Base-by-base conservation (phyloP, 148 eudicot species). In the Pharnaceum exiguum region DNA sequence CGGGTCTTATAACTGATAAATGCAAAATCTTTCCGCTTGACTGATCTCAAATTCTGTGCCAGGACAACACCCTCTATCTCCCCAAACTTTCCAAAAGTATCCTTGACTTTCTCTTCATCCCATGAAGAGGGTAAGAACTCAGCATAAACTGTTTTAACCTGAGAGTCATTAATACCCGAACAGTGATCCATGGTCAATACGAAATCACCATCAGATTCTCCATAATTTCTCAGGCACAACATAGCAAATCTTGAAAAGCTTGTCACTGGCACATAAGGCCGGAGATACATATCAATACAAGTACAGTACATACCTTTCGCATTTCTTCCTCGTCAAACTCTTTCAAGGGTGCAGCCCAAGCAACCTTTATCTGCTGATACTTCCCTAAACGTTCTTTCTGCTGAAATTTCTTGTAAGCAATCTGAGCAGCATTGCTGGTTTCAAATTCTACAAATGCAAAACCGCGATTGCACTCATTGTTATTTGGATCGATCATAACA, bases 391-490 rank as follows among this genome's bases (percentile, higher is more conserved):
- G 51, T 60, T 62, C 70, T 40, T 71, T 79, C 74, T 69, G 74
- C 68, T 81, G 87, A 54, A 85, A 85, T 63, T 71, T 82, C 30
- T 55, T 58, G 66, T 57, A 75, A 59, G 85, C 85, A 55, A 15
- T 63, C 65, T 77, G 75, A 51, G 93, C 93, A 72, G 70, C 79
- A 58, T 70, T 79, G 56, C 53, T 68, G 55, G 87, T 77, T 63
- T 79, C 73, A 63, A 85, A 40, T 71, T 85, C 93, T 23, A 85
- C 68, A 71, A 82, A 85, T 30, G 87, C 93, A 75, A 76, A 85
- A 12, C 93, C 93, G 51, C 87, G 79, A 67, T 82, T 85, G 42
- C 62, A 36, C 21, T 71, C 71, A 19, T 38, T 46, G 48, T 82
- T 82, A 46, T 43, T 71, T n/a, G 93, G 83, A 73, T 85, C 74